Percentiles rank a stretch among this genome's conserved stretches.
These are phyloP conservation scores for Solanum bulbocastanum DNA, from an alignment of 257 asterid genomes.

Conservation along the genomic window DNA sequence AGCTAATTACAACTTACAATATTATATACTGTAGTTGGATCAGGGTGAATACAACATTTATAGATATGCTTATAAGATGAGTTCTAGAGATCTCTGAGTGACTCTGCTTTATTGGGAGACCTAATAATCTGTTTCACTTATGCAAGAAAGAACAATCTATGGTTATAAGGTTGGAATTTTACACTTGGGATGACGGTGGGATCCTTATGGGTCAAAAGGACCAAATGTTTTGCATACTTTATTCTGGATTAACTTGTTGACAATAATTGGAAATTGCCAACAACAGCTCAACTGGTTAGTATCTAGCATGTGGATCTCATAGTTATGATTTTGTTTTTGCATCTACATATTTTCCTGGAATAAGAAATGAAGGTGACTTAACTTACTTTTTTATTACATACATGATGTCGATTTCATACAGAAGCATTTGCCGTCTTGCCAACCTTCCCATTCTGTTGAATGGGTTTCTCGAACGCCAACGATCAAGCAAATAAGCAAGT, in stretches of 20 bases:
- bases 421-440: neutral
- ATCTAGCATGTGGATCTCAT: neutral
- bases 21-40: neutral
- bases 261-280: neutral
- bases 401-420: neutral
- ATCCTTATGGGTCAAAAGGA: no score
- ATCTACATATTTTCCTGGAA: neutral
- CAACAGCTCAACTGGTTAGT: neutral
- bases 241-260: neutral
- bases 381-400: neutral
- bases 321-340: neutral
- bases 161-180: neutral
- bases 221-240: neutral
- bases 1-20: neutral
- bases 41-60: neutral
- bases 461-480: neutral
- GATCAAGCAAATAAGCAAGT: neutral
- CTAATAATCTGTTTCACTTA: neutral
- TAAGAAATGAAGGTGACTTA: neutral
- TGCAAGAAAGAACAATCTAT: neutral
- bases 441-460: neutral
- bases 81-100: neutral
- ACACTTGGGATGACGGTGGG: neutral
- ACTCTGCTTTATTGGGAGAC: neutral
- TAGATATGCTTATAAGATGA: neutral